Conservation (phyloP, 768 basidiomycete species). For the Xerocomus spinulosus region DNA sequence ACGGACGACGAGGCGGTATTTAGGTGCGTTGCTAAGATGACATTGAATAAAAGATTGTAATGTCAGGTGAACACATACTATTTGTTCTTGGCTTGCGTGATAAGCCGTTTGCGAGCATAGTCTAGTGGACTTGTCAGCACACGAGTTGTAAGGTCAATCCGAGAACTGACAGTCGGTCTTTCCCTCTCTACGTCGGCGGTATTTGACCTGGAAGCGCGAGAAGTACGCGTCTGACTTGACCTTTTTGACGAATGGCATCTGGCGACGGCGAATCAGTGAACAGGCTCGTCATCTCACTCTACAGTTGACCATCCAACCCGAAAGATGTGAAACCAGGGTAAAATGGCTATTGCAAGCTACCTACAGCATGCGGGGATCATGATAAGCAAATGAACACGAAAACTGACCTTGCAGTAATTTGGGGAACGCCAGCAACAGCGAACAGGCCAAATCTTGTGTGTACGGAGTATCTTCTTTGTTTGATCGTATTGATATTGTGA, state of each 20-base stretch:
- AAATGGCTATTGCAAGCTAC: neutral
- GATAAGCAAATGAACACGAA: neutral
- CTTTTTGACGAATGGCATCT: constrained; percentile 98
- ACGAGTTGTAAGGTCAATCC: neutral
- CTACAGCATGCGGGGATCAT: neutral
- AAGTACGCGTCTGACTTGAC: constrained; percentile 97
- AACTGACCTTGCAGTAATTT: constrained; percentile 40
- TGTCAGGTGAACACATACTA: constrained; percentile 50
- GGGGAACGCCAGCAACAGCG: constrained; percentile 29
- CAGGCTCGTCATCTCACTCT: constrained; percentile 24
- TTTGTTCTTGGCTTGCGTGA: constrained; percentile 99
- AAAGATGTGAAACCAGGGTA: constrained; percentile 1
- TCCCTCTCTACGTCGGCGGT: constrained; percentile 94
- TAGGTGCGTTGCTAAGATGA: constrained; percentile 75
- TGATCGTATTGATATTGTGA: constrained; percentile 27
- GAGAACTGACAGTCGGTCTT: constrained; percentile 87
- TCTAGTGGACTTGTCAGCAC: constrained; percentile 44
- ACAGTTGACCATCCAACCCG: constrained; percentile 30
- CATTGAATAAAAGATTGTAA: constrained; percentile 6
- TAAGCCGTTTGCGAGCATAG: constrained; percentile 96
- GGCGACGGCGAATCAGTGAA: constrained; percentile 15
- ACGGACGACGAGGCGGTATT: constrained; percentile 97
- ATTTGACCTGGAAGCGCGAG: constrained; percentile 98
- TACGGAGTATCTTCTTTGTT: constrained; percentile 18
- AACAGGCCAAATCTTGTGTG: constrained; percentile 12